Conservation (phyloP, 176 grass and related monocot species). For the Areca catechu region DNA sequence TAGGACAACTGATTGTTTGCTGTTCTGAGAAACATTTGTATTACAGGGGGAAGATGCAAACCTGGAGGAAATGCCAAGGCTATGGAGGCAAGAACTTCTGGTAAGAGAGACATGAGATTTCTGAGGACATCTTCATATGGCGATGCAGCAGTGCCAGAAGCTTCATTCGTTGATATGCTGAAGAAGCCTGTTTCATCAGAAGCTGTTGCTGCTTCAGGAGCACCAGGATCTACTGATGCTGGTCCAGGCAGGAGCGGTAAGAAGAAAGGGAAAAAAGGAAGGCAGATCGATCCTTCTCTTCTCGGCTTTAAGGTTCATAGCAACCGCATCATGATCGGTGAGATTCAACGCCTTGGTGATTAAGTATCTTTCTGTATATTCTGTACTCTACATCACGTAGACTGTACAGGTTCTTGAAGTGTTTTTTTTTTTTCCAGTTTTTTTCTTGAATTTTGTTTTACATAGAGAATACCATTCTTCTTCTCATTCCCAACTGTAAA, state of each 20-base stretch:
- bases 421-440: too few relatives aligned
- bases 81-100: slow-evolving; percentile 27
- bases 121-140: slow-evolving; percentile 22
- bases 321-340: slow-evolving; percentile 97
- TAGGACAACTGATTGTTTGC: too few relatives aligned
- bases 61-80: not conserved
- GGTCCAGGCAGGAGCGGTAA: slow-evolving; percentile 43
- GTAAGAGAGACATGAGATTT: slow-evolving; percentile 45
- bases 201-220: slow-evolving; percentile 15
- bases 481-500: too few relatives aligned
- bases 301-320: slow-evolving; percentile 98
- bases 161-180: slow-evolving; percentile 75
- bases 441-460: too few relatives aligned
- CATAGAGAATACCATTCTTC: too few relatives aligned
- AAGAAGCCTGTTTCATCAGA: slow-evolving; percentile 44
- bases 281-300: slow-evolving; percentile 93
- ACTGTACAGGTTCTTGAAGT: slow-evolving; percentile 8
- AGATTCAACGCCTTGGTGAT: slow-evolving; percentile 82
- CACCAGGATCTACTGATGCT: slow-evolving; percentile 30
- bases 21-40: too few relatives aligned
- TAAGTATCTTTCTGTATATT: slow-evolving; percentile 16
- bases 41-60: slow-evolving; percentile 14
- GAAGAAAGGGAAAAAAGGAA: slow-evolving; percentile 93
- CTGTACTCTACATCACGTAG: slow-evolving; percentile 32
- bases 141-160: slow-evolving; percentile 47